A percentile compares a stretch with the other conserved stretches of the same genome.
Evolutionary conservation across 2,329 filamentous ascomycete species (phyloP).

Genomic region (Ceratocystis ficicola): DNA sequence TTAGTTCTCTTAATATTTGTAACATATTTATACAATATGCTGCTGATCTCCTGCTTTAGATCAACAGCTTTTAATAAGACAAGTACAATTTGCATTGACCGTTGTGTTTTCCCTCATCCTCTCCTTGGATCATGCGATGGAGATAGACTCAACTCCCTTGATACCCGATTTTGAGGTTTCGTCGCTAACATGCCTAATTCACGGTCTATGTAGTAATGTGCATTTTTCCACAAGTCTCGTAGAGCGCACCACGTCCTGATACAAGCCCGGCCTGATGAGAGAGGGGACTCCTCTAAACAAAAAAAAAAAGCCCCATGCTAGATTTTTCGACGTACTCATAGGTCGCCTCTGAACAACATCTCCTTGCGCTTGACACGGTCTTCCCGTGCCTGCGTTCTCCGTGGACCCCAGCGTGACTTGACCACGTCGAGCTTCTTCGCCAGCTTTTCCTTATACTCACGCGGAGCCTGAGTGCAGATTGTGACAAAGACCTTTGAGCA

Average conservation of each 20-base stretch:
- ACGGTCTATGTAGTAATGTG: conserved; percentile 18
- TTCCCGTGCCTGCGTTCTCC: conserved; percentile 41
- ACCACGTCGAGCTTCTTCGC: conserved; percentile 37
- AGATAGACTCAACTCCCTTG: background rate
- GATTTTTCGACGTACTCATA: conserved; percentile 31
- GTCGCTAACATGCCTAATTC: background rate
- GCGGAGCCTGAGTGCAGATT: conserved; percentile 42
- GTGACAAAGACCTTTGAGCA: conserved; percentile 47
- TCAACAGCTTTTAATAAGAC: conserved; percentile 6
- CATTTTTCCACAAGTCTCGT: conserved; percentile 14
- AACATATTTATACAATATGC: conserved; percentile 11
- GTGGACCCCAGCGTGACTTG: conserved; percentile 46
- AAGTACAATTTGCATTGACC: background rate
- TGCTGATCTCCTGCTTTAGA: background rate
- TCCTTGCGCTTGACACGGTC: conserved; percentile 43
- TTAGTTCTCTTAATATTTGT: background rate
- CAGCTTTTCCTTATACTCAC: conserved; percentile 38
- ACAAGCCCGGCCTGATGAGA: background rate
- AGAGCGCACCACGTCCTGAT: background rate
- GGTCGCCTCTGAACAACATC: conserved; percentile 41
- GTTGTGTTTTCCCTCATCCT: background rate
- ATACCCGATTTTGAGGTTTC: background rate
- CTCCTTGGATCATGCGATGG: background rate
- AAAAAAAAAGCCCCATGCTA: conserved; percentile 5
- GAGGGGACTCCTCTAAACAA: background rate